Evolutionary conservation across 495 filamentous ascomycete species (phyloP).

Genomic region (Amorphotheca resinae): DNA sequence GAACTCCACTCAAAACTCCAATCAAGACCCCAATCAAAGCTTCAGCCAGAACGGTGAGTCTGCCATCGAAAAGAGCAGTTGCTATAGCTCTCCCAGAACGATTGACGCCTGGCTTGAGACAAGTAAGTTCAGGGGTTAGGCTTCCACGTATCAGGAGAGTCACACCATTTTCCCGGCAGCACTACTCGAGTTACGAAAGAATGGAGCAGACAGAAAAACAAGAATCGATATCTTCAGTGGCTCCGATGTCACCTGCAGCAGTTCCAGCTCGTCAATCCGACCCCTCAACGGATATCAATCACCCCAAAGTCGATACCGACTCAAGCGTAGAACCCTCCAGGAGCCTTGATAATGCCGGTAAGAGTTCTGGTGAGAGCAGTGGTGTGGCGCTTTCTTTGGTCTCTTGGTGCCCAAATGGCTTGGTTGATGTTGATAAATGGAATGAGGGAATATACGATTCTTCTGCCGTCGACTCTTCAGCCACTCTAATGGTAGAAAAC

Average conservation of each 20-base stretch:
- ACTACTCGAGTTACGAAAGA: slow-evolving; percentile 1
- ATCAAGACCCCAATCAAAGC: not conserved
- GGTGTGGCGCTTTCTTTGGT: not conserved
- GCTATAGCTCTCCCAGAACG: not conserved
- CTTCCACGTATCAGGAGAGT: slow-evolving; percentile 1
- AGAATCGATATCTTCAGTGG: not conserved
- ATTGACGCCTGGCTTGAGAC: not conserved
- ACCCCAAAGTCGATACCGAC: not conserved
- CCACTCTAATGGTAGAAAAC: not conserved
- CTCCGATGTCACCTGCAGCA: not conserved
- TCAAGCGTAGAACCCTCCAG: not conserved
- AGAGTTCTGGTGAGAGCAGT: no score
- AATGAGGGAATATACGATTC: not conserved
- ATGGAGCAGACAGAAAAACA: not conserved
- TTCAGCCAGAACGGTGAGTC: not conserved
- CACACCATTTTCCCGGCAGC: slow-evolving; percentile 3
- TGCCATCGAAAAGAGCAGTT: slow-evolving; percentile 7
- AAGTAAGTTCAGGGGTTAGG: slow-evolving; percentile 2
- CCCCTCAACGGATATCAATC: not conserved
- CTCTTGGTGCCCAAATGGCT: not conserved
- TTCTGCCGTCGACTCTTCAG: not conserved
- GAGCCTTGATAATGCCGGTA: not conserved
- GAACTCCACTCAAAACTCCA: not conserved
- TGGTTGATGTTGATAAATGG: not conserved
- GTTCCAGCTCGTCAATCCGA: not conserved